Conservation (phyloP, 2,329 filamentous ascomycete species). For the Pseudogymnoascus pannorum region DNA sequence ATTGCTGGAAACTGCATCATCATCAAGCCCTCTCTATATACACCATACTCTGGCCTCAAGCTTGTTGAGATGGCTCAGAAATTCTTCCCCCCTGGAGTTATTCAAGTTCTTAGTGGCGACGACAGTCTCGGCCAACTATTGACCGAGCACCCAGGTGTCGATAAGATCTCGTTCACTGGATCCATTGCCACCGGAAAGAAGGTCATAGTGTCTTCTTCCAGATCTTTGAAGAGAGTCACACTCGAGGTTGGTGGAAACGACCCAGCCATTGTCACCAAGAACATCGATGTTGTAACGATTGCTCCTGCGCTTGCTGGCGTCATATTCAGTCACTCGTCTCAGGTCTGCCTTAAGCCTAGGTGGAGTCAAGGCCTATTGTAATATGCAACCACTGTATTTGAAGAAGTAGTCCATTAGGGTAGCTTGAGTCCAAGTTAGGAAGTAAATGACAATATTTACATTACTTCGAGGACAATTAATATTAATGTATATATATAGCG, state of each 20-base stretch:
- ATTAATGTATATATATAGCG: too few relatives aligned
- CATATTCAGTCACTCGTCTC: conserved; percentile 45
- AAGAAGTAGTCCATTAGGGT: conserved; percentile 12
- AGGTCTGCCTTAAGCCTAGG: conserved; percentile 41
- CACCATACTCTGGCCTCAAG: conserved; percentile 44
- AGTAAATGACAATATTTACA: neutral
- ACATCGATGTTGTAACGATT: conserved; percentile 42
- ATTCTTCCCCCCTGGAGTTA: conserved; percentile 44
- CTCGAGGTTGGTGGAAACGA: conserved; percentile 49
- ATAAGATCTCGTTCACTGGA: conserved; percentile 52
- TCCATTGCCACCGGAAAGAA: conserved; percentile 42
- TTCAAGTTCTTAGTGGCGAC: conserved; percentile 47
- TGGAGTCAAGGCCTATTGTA: conserved; percentile 18
- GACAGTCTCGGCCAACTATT: conserved; percentile 45
- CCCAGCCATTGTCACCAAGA: conserved; percentile 43
- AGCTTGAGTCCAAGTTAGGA: neutral
- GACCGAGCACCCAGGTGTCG: conserved; percentile 43
- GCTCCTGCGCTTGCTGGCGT: conserved; percentile 36
- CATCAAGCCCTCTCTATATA: conserved; percentile 44
- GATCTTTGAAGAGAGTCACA: conserved; percentile 46
- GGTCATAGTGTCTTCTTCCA: conserved; percentile 42
- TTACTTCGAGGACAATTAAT: neutral
- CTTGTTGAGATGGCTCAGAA: conserved; percentile 41
- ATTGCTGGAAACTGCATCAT: conserved; percentile 50
- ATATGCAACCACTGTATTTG: conserved; percentile 17